Conservation (phyloP, 768 basidiomycete genomes). For the Agaricus subrufescens region DNA sequence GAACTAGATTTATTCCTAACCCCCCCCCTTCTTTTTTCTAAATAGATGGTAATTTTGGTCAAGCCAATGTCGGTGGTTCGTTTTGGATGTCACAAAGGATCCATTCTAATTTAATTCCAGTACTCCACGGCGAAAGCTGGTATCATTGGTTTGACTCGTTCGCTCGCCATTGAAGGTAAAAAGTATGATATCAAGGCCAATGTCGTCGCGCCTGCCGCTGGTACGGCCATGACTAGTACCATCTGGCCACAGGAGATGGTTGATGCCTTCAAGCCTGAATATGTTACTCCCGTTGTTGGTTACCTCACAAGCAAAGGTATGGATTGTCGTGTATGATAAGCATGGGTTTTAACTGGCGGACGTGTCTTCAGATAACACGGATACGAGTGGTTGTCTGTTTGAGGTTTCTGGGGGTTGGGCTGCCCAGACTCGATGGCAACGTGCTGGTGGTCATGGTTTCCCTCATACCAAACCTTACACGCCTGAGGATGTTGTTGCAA, state of each 20-base stretch:
- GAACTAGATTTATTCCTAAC: background rate
- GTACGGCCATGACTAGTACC: slow-evolving; percentile 89
- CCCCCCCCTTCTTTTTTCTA: background rate
- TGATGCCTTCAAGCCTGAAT: slow-evolving; percentile 92
- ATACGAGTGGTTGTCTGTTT: slow-evolving; percentile 72
- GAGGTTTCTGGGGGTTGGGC: slow-evolving; percentile 92
- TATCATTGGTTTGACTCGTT: slow-evolving; percentile 85
- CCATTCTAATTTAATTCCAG: slow-evolving; percentile 24
- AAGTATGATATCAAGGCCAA: slow-evolving; percentile 92
- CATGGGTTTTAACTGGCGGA: background rate
- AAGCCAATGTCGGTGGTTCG: slow-evolving; percentile 63
- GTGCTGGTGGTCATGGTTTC: slow-evolving; percentile 84
- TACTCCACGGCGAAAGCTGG: slow-evolving; percentile 93
- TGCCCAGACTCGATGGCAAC: slow-evolving; percentile 90
- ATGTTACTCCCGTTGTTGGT: slow-evolving; percentile 88
- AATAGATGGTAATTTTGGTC: slow-evolving; percentile 90
- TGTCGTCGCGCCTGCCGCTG: slow-evolving; percentile 80
- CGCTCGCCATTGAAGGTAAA: slow-evolving; percentile 86
- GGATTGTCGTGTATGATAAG: background rate
- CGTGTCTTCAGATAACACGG: slow-evolving; percentile 52
- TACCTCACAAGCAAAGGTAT: slow-evolving; percentile 76
- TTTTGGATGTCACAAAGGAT: background rate
- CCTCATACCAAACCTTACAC: slow-evolving; percentile 68
- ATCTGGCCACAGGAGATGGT: slow-evolving; percentile 85
- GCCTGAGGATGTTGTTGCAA: slow-evolving; percentile 74